phyloP scores from a whole-genome alignment of 139 green algal species.

The Bryopsis sp. region DNA sequence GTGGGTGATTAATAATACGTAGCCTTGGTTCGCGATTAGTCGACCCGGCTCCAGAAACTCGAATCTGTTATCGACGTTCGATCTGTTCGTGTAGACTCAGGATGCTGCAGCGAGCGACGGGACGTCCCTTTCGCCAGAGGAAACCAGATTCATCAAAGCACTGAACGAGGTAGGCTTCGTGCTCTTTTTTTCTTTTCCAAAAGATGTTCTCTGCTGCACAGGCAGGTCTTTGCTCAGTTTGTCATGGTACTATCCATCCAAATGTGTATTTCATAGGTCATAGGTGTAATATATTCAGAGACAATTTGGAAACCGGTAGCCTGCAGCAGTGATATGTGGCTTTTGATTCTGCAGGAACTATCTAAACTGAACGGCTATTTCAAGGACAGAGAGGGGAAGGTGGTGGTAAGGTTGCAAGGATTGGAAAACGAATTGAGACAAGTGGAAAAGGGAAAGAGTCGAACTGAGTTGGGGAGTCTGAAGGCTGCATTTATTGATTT shows the following conservation, averaged over 20 bases:
- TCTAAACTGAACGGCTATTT: conserved; percentile 8
- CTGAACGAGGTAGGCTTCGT: neutral
- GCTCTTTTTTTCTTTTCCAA: neutral
- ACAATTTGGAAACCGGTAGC: too few relatives aligned
- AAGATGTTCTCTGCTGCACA: neutral
- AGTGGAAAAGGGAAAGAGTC: neutral
- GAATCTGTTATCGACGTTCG: too few relatives aligned
- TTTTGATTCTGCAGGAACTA: conserved; percentile 13
- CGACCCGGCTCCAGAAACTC: too few relatives aligned
- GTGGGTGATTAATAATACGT: too few relatives aligned
- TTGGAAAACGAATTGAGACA: neutral
- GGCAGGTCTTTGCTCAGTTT: too few relatives aligned
- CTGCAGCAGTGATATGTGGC: conserved; percentile 2
- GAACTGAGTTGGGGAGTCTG: neutral
- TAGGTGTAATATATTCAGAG: too few relatives aligned
- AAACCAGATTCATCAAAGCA: conserved; percentile 10
- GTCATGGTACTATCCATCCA: too few relatives aligned
- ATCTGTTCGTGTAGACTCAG: too few relatives aligned
- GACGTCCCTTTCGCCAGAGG: neutral
- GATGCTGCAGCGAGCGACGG: too few relatives aligned
- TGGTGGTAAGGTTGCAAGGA: conserved; percentile 13
- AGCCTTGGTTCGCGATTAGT: too few relatives aligned
- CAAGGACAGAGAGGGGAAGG: conserved; percentile 9
- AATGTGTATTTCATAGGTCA: too few relatives aligned
- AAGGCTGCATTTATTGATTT: conserved; percentile 1